phyloP scores from a whole-genome alignment of 768 basidiomycete genomes.

The Boletus fagicola region DNA sequence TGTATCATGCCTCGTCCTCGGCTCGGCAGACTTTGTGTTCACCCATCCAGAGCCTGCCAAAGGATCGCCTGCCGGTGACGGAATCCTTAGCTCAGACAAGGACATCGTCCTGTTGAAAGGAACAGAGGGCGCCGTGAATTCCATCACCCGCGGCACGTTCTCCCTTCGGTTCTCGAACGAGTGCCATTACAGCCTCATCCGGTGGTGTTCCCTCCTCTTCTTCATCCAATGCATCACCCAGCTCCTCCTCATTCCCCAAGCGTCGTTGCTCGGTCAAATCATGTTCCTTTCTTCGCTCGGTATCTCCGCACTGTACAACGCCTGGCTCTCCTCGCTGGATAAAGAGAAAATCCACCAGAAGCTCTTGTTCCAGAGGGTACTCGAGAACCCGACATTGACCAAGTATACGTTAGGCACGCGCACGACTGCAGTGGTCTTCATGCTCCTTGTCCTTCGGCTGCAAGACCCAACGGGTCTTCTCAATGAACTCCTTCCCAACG shows the following conservation, averaged over 20 bases:
- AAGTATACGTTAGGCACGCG: neutral
- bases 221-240: too few relatives aligned
- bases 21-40: too few relatives aligned
- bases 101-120: neutral
- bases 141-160: neutral
- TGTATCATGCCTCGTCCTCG: slow-evolving; percentile 6
- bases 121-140: neutral
- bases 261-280: too few relatives aligned
- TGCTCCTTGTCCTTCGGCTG: neutral
- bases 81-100: neutral
- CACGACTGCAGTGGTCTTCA: neutral
- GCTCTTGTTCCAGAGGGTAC: neutral
- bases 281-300: neutral
- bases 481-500: neutral
- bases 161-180: too few relatives aligned
- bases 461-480: neutral
- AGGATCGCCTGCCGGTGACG: too few relatives aligned
- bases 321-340: slow-evolving; percentile 31
- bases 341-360: slow-evolving; percentile 4
- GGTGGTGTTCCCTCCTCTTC: too few relatives aligned
- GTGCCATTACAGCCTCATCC: too few relatives aligned
- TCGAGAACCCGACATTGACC: neutral
- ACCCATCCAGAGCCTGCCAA: too few relatives aligned
- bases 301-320: slow-evolving; percentile 27
- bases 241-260: too few relatives aligned